Evolutionary conservation across 345 rosid species (phyloP).

Genomic region (Pistacia atlantica): DNA sequence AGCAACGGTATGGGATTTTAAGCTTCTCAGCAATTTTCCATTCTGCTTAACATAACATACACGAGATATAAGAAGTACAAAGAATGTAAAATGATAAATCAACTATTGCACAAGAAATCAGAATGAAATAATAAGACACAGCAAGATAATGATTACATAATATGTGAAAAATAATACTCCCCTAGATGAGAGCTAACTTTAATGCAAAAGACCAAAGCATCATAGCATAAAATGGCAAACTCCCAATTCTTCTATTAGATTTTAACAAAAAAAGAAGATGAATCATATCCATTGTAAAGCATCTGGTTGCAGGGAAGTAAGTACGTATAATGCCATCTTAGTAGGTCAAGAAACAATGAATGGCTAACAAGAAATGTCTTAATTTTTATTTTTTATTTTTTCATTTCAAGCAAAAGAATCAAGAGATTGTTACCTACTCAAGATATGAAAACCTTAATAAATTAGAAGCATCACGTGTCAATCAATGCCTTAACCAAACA

Average conservation of each 20-base stretch:
- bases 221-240: background rate
- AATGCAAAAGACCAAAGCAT: background rate
- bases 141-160: too few species aligned
- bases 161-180: too few species aligned
- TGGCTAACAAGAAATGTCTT: too few species aligned
- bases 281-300: background rate
- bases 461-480: background rate
- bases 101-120: background rate
- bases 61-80: background rate
- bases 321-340: background rate
- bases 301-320: background rate
- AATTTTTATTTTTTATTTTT: too few species aligned
- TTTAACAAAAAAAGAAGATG: background rate
- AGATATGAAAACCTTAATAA: background rate
- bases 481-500: background rate
- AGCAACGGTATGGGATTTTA: slow-evolving; percentile 71
- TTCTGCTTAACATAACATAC: slow-evolving; percentile 45
- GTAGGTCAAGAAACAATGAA: background rate
- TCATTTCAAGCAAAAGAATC: too few species aligned
- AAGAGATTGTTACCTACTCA: too few species aligned
- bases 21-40: slow-evolving; percentile 75
- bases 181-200: too few species aligned
- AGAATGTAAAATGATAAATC: background rate
- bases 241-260: background rate
- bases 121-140: too few species aligned